Evolutionary conservation across 169 alveolate genomes (phyloP).

Genomic region (Plasmodium knowlesi): DNA sequence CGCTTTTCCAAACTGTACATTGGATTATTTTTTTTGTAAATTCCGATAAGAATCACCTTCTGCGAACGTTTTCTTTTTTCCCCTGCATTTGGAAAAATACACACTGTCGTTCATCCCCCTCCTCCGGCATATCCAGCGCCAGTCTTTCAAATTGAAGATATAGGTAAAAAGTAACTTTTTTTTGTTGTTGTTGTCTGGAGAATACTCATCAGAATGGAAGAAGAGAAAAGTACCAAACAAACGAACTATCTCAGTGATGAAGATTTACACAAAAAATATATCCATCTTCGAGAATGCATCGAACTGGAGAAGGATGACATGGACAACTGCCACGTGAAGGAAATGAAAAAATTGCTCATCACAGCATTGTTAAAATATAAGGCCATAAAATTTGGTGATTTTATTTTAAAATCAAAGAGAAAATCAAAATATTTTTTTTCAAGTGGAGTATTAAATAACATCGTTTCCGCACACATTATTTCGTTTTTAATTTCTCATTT

Average conservation of each 20-base stretch:
- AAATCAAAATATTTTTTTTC: slow-evolving; percentile 55
- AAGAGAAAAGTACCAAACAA: not conserved
- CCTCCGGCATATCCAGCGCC: not conserved
- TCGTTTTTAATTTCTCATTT: slow-evolving; percentile 50
- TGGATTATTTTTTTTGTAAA: not conserved
- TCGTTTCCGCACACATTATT: slow-evolving; percentile 34
- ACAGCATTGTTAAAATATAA: slow-evolving; percentile 34
- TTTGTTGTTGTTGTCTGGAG: not conserved
- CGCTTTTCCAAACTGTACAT: not conserved
- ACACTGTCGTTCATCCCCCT: not conserved
- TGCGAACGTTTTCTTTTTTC: not conserved
- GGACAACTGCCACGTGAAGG: not conserved
- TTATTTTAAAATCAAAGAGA: slow-evolving; percentile 53
- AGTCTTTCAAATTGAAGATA: not conserved
- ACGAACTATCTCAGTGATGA: slow-evolving; percentile 4
- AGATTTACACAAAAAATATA: slow-evolving; percentile 11
- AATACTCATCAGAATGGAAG: not conserved
- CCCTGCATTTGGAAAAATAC: not conserved
- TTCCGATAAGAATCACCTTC: not conserved
- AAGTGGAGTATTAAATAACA: slow-evolving; percentile 49
- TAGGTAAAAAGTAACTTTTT: not conserved
- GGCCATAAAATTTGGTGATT: slow-evolving; percentile 48
- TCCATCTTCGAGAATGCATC: slow-evolving; percentile 13
- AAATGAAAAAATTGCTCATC: slow-evolving; percentile 31
- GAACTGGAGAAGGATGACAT: not conserved